Percentiles rank a stretch among this genome's conserved stretches.
Evolutionary conservation across 495 filamentous ascomycete species (phyloP).

Genomic region (Penicillium paradoxum): DNA sequence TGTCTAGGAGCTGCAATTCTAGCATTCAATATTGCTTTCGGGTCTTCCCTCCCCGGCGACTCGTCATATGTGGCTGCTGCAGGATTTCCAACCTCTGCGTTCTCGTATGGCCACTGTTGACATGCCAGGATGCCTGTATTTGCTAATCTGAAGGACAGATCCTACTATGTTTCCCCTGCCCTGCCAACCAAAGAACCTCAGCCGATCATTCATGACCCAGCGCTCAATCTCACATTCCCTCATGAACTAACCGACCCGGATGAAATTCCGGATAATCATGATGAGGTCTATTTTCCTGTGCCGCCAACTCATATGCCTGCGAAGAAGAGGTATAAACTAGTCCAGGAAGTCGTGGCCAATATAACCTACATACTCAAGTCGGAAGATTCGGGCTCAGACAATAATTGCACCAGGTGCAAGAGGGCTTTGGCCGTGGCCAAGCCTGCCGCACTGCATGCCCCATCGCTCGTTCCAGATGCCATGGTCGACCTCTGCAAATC

Average conservation of each 20-base stretch:
- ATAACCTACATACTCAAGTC: constrained; percentile 43
- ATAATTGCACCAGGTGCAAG: constrained; percentile 51
- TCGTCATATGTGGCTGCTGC: constrained; percentile 46
- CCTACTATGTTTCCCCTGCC: constrained; percentile 47
- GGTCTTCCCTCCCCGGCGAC: constrained; percentile 27
- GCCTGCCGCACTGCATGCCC: constrained; percentile 44
- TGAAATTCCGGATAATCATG: constrained; percentile 45
- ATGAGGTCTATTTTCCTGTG: constrained; percentile 47
- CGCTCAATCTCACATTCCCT: constrained; percentile 53
- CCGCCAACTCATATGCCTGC: constrained; percentile 38
- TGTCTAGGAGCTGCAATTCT: neutral
- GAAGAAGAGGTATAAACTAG: constrained; percentile 34
- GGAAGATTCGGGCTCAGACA: constrained; percentile 25
- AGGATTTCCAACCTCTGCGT: constrained; percentile 52
- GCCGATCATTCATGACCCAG: constrained; percentile 51
- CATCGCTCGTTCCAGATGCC: constrained; percentile 43
- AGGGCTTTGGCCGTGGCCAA: constrained; percentile 47
- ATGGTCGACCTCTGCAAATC: constrained; percentile 47
- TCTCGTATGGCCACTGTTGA: constrained; percentile 26
- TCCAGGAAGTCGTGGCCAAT: constrained; percentile 35
- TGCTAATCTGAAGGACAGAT: constrained; percentile 14
- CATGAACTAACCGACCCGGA: constrained; percentile 52
- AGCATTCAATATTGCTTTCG: neutral
- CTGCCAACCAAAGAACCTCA: constrained; percentile 54
- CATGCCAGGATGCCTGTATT: neutral